phyloP scores from a whole-genome alignment of 2,329 filamentous ascomycete genomes.

The Colletotrichum eremochloae region DNA sequence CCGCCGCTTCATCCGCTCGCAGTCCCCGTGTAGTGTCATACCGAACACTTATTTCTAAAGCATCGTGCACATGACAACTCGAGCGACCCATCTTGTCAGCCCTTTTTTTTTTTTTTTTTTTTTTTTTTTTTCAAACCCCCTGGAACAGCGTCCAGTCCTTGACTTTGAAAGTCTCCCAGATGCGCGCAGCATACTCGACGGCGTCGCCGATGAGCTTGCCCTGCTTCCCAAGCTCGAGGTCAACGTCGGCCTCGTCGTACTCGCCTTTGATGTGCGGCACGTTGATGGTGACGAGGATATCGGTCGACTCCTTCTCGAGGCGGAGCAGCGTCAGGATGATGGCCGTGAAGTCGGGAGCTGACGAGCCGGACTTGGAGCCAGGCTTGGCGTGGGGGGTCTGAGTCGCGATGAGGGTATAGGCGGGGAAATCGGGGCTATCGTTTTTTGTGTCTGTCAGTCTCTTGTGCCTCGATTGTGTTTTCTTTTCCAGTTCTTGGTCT shows the following conservation, averaged over 20 bases:
- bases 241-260: slow-evolving; percentile 80
- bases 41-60: not conserved
- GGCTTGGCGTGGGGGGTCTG: slow-evolving; percentile 60
- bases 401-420: slow-evolving; percentile 79
- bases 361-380: slow-evolving; percentile 44
- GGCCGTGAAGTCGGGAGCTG: slow-evolving; percentile 75
- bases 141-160: slow-evolving; percentile 84
- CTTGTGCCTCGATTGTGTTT: slow-evolving; percentile 15
- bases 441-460: slow-evolving; percentile 23
- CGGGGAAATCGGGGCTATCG: slow-evolving; percentile 65
- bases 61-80: not conserved
- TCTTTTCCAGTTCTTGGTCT: not conserved
- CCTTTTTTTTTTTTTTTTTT: slow-evolving; percentile 28
- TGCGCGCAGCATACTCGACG: slow-evolving; percentile 74
- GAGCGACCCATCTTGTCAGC: no score
- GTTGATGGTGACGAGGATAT: slow-evolving; percentile 88
- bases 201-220: slow-evolving; percentile 77
- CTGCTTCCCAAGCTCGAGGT: slow-evolving; percentile 73
- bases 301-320: slow-evolving; percentile 80
- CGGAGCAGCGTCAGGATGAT: slow-evolving; percentile 84
- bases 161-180: slow-evolving; percentile 82
- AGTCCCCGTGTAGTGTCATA: not conserved
- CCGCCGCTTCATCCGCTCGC: slow-evolving; percentile 3
- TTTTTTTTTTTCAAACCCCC: slow-evolving; percentile 49
- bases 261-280: slow-evolving; percentile 85